These are phyloP conservation scores for Aspergillus ustus DNA, from an alignment of 2,329 filamentous ascomycete species.

Conservation along the genomic window DNA sequence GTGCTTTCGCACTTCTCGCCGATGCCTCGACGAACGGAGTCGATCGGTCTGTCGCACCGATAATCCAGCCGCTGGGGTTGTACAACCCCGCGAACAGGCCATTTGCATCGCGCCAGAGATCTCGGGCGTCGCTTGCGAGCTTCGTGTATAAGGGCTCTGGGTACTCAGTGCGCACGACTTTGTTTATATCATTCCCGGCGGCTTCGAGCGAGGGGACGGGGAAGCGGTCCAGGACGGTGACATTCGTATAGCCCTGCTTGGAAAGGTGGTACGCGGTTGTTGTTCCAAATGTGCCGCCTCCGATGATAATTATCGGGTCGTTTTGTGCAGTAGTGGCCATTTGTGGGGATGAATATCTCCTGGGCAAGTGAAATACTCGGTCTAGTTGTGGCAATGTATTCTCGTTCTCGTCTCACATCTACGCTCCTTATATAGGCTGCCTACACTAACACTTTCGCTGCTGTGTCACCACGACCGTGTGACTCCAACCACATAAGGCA, in stretches of 20 bases:
- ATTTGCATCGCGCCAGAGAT: constrained; percentile 57
- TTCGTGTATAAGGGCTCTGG: constrained; percentile 71
- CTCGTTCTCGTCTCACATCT: too few relatives aligned
- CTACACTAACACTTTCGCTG: too few relatives aligned
- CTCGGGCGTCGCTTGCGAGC: constrained; percentile 69
- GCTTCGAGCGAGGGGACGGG: constrained; percentile 16
- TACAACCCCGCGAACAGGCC: constrained; percentile 45
- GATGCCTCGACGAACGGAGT: background rate
- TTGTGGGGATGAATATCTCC: background rate
- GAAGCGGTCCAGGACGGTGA: constrained; percentile 51
- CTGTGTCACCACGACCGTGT: too few relatives aligned
- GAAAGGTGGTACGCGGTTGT: constrained; percentile 46
- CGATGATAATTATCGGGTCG: constrained; percentile 47
- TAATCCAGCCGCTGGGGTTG: constrained; percentile 37
- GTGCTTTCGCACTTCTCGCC: background rate
- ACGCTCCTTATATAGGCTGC: too few relatives aligned
- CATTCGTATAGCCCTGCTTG: constrained; percentile 48
- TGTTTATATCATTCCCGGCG: constrained; percentile 49
- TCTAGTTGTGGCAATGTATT: too few relatives aligned
- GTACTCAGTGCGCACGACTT: constrained; percentile 71
- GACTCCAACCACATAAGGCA: too few relatives aligned
- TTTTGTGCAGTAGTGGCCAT: background rate
- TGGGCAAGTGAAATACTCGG: too few relatives aligned
- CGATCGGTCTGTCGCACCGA: constrained; percentile 5
- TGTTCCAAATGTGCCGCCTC: constrained; percentile 59